These are phyloP conservation scores for Eucalyptus decipiens DNA, from an alignment of 345 rosid species.

Conservation along the genomic window DNA sequence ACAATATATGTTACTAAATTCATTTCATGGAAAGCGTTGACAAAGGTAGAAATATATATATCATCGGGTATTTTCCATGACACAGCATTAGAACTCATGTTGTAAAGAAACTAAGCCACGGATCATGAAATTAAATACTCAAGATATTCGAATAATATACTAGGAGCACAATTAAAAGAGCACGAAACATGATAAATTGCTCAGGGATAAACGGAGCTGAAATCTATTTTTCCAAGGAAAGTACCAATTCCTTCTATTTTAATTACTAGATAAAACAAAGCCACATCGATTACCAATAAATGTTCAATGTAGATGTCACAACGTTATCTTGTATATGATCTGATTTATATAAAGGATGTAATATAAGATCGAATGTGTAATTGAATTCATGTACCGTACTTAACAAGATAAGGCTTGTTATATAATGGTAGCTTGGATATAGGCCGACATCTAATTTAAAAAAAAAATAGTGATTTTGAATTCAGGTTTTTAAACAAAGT, in stretches of 20 bases:
- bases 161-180: not conserved
- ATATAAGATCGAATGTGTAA: too few species aligned
- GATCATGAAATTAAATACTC: not conserved
- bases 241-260: too few species aligned
- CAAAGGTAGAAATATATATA: not conserved
- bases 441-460: too few species aligned
- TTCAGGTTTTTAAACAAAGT: too few species aligned
- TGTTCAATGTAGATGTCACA: not conserved
- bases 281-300: not conserved
- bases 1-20: not conserved
- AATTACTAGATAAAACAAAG: not conserved
- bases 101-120: not conserved
- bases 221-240: not conserved
- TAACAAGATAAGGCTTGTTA: too few species aligned
- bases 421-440: too few species aligned
- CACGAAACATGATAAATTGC: not conserved
- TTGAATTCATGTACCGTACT: too few species aligned
- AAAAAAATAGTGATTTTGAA: too few species aligned
- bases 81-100: not conserved
- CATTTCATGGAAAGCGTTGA: not conserved
- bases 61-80: not conserved
- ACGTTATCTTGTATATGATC: too few species aligned
- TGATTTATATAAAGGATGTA: too few species aligned
- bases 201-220: not conserved
- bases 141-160: not conserved